A percentile compares a stretch with the other conserved stretches of the same genome.
phyloP scores from a whole-genome alignment of 257 asterid genomes.

The Prunella vulgaris region DNA sequence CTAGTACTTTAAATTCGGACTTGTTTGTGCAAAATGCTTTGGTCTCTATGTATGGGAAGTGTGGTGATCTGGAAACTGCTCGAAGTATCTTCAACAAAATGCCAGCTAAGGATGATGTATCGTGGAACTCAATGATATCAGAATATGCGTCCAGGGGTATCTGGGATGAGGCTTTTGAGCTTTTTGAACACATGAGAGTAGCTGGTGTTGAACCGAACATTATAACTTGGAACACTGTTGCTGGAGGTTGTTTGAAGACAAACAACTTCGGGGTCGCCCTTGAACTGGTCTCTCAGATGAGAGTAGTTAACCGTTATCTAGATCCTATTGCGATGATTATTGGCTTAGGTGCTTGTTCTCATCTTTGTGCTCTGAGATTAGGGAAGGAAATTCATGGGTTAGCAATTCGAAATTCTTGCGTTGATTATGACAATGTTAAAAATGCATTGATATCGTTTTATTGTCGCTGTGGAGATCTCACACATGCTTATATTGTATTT shows the following conservation, averaged over 20 bases:
- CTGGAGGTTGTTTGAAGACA: conserved; percentile 62
- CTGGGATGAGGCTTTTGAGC: conserved; percentile 69
- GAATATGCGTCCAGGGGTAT: conserved; percentile 62
- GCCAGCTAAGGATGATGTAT: conserved; percentile 59
- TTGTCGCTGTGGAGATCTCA: conserved; percentile 67
- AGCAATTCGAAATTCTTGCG: conserved; percentile 51
- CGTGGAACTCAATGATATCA: conserved; percentile 82
- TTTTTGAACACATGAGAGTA: conserved; percentile 57
- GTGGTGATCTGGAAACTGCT: conserved; percentile 65
- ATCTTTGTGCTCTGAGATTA: conserved; percentile 37
- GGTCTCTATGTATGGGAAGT: conserved; percentile 81
- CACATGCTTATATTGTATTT: conserved; percentile 53
- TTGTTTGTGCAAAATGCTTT: conserved; percentile 83
- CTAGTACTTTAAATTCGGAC: conserved; percentile 36
- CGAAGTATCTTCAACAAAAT: conserved; percentile 55
- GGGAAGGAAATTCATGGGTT: conserved; percentile 80
- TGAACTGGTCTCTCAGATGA: conserved; percentile 56
- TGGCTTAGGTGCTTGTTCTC: conserved; percentile 79
- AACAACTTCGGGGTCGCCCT: conserved; percentile 58
- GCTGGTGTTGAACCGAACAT: conserved; percentile 34
- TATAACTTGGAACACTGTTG: conserved; percentile 73
- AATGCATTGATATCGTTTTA: conserved; percentile 70
- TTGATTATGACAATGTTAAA: conserved; percentile 44
- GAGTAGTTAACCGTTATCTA: conserved; percentile 30
- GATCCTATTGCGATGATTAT: conserved; percentile 72